Percentiles rank a stretch among this genome's conserved stretches.
phyloP scores from a whole-genome alignment of 2,329 filamentous ascomycete genomes.

The Aspergillus niger region DNA sequence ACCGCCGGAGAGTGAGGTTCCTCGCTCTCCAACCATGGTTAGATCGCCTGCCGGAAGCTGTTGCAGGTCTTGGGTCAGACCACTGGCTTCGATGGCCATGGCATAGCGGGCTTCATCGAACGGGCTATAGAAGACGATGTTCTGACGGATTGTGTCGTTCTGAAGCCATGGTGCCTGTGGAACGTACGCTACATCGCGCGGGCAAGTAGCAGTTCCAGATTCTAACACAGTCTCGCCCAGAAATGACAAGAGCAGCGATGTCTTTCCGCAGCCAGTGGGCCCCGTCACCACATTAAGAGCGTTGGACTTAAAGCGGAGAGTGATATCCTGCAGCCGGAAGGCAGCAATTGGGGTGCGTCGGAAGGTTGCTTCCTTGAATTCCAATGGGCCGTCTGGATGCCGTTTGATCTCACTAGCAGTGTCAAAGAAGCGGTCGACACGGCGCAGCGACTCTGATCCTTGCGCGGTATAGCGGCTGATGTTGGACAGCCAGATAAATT shows the following conservation, averaged over 20 bases:
- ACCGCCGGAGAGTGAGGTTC: constrained; percentile 64
- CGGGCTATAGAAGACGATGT: constrained; percentile 63
- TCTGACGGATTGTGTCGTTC: constrained; percentile 66
- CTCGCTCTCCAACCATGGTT: constrained; percentile 63
- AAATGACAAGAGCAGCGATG: constrained; percentile 50
- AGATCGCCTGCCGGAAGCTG: constrained; percentile 60
- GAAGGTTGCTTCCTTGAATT: constrained; percentile 52
- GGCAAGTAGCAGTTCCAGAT: constrained; percentile 37
- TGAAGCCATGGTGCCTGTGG: constrained; percentile 67
- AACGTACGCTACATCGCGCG: constrained; percentile 59
- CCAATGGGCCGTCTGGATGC: constrained; percentile 55
- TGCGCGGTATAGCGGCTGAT: constrained; percentile 48
- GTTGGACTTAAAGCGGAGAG: constrained; percentile 55
- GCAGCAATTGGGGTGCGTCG: constrained; percentile 53
- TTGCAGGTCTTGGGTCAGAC: constrained; percentile 58
- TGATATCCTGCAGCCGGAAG: constrained; percentile 48
- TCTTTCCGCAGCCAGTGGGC: constrained; percentile 60
- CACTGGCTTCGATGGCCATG: constrained; percentile 63
- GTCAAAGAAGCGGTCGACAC: constrained; percentile 58
- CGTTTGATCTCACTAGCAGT: constrained; percentile 52
- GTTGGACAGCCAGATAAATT: constrained; percentile 54
- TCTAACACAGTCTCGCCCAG: constrained; percentile 31
- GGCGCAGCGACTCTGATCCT: constrained; percentile 52
- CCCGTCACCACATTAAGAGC: constrained; percentile 59
- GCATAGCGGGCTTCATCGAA: constrained; percentile 60